Evolutionary conservation across 495 filamentous ascomycete genomes (phyloP), one percentile per base, ranked within the genome.

Genomic region (Cenococcum geophilum): DNA sequence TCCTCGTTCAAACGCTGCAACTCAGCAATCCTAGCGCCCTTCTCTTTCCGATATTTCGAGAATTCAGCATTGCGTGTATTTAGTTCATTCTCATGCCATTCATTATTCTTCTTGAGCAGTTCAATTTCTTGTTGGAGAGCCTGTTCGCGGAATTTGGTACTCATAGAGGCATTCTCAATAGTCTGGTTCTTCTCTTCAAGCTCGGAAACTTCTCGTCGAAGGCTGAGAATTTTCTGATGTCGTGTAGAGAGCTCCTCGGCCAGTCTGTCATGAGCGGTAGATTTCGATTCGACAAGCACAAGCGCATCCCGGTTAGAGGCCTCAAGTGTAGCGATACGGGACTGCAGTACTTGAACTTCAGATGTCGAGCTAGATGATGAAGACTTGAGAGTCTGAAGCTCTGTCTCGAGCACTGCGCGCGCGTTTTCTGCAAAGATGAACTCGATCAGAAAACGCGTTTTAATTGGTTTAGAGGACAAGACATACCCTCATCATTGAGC

Each of bases 1-100:
- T 97, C 92, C 58, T 97, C 92, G 64, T 92, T 89, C 53, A 87
- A 82, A 16, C 89, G 88, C 70, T 97, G 89, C 32, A 99, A 83
- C 68, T 92, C 88, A 11, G 89, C 77, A 65, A 97, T 87, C 20
- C 88, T 85, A 0, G 89, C 82, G 65, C 85, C 85, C 79, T 97
- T 97, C 71, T 99, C 93, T 67, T 96, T 97, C 58, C 95, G 84
- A 77, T 88, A 95, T 64, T 92, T 96, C 60, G 90, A 80, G 49
- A 89, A 83, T 67, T 97, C 95, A 35, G 82, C 82, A 48, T 77
- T 83, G 73, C 95, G 95, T 0, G 89, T 91, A 75, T 95, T 92
- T 22, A 97, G 77, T 72, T 97, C 95, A 22, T 78, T 82, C 61
- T 95, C 90, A 50, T 91, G 85, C 87, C 89, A 97, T 60, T 97